Evolutionary conservation across 2,329 filamentous ascomycete genomes (phyloP).

Genomic region (Colletotrichum liaoningense): DNA sequence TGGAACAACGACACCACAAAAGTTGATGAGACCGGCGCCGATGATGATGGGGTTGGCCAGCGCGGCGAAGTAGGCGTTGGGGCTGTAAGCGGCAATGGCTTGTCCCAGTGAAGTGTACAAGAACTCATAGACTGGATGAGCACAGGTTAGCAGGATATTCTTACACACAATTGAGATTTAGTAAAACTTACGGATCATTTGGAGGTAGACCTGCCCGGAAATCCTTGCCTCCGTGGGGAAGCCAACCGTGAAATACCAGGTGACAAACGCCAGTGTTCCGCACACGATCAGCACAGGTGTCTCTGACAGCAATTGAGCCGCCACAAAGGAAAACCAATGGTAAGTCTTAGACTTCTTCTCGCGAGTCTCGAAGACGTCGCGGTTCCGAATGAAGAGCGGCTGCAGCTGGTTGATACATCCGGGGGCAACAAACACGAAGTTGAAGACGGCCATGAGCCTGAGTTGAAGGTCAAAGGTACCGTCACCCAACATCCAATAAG

Average conservation of each 20-base stretch:
- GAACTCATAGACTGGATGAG: constrained; percentile 47
- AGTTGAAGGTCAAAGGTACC: constrained; percentile 52
- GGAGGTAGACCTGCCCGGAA: constrained; percentile 40
- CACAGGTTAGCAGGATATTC: neutral
- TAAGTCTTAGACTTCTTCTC: constrained; percentile 65
- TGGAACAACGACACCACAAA: constrained; percentile 42
- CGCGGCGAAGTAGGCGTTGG: constrained; percentile 61
- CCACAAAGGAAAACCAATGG: constrained; percentile 59
- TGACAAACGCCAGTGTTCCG: constrained; percentile 56
- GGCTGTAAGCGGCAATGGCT: constrained; percentile 59
- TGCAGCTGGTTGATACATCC: constrained; percentile 61
- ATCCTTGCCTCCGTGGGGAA: constrained; percentile 41
- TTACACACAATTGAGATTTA: no score
- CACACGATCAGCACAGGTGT: constrained; percentile 58
- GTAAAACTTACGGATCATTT: constrained; percentile 34
- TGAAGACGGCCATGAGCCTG: constrained; percentile 61
- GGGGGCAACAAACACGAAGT: constrained; percentile 63
- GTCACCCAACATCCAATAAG: constrained; percentile 59
- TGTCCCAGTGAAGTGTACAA: constrained; percentile 56
- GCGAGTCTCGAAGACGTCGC: constrained; percentile 60
- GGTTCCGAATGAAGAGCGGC: constrained; percentile 58
- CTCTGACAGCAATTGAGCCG: constrained; percentile 57
- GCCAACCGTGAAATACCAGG: constrained; percentile 57
- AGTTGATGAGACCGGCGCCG: constrained; percentile 49
- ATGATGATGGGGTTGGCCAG: constrained; percentile 59